phyloP scores from a whole-genome alignment of 768 basidiomycete species.

The Amanita fuliginea region DNA sequence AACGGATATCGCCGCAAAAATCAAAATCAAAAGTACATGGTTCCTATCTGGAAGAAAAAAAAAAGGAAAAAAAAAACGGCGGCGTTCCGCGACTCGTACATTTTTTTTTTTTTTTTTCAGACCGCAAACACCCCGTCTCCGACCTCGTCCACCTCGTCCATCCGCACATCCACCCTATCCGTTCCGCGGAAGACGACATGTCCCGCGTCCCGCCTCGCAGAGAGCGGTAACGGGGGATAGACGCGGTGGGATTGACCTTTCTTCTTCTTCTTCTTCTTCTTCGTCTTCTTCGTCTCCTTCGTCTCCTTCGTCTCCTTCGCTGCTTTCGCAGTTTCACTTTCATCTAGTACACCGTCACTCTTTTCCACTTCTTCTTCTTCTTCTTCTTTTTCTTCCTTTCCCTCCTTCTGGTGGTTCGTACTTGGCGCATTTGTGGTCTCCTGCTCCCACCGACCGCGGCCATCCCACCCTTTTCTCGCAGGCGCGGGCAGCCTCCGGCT shows the following conservation, averaged over 20 bases:
- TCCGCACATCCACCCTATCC: slow-evolving; percentile 23
- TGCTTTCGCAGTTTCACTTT: not conserved
- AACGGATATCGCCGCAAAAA: no score
- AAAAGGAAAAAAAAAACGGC: no score
- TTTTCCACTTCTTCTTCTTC: not conserved
- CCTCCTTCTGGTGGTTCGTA: no score
- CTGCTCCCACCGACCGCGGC: not conserved
- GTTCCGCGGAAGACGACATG: slow-evolving; percentile 63
- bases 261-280: no score
- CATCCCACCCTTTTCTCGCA: not conserved
- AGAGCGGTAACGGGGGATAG: slow-evolving; percentile 45
- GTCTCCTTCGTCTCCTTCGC: no score
- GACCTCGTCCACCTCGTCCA: slow-evolving; percentile 6
- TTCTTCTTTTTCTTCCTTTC: not conserved
- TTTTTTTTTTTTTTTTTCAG: not conserved
- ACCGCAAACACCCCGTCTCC: slow-evolving; percentile 12
- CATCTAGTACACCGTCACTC: not conserved
- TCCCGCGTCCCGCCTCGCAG: slow-evolving; percentile 44
- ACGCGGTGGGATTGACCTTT: slow-evolving; percentile 1
- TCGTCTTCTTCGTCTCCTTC: no score
- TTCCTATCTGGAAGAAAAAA: no score
- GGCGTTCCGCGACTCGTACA: no score
- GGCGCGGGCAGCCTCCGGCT: not conserved
- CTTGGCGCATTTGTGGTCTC: no score
- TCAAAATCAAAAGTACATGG: no score